A percentile compares a stretch with the other conserved stretches of the same genome.
phyloP scores from a whole-genome alignment of 345 rosid genomes.

The Toxicodendron radicans region DNA sequence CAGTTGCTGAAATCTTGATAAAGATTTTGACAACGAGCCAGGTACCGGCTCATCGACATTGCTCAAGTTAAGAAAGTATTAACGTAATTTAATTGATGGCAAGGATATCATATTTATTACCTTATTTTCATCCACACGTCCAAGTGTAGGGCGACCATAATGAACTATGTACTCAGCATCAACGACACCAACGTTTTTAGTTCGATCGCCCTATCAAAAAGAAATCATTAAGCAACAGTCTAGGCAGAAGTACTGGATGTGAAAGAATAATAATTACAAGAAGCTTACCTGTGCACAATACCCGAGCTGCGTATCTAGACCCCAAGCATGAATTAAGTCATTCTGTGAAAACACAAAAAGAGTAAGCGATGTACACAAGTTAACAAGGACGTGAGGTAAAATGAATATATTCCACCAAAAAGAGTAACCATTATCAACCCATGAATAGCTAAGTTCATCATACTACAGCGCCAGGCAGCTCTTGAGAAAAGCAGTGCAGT shows the following conservation, averaged over 20 bases:
- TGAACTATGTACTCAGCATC: constrained; percentile 69
- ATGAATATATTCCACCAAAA: neutral
- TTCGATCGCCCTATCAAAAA: constrained; percentile 58
- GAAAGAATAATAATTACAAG: neutral
- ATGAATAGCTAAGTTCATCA: neutral
- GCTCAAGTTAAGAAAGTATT: neutral
- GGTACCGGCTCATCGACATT: neutral
- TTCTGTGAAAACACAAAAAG: constrained; percentile 33
- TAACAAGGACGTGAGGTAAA: neutral
- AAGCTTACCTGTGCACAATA: constrained; percentile 67
- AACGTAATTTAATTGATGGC: neutral
- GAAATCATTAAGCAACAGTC: constrained; percentile 10
- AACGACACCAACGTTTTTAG: constrained; percentile 55
- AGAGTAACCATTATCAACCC: neutral
- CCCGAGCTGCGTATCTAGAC: constrained; percentile 65
- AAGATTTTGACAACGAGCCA: neutral
- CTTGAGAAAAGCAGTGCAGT: too few species aligned
- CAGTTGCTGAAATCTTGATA: neutral
- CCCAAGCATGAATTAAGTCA: constrained; percentile 80
- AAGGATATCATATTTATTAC: constrained; percentile 23
- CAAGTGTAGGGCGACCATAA: constrained; percentile 62
- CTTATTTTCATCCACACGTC: constrained; percentile 36
- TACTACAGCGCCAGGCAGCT: neutral
- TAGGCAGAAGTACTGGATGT: neutral
- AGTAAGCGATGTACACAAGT: too few species aligned